Conservation (phyloP, 139 green algal species). For the Chlamydomonas sphaeroides region DNA sequence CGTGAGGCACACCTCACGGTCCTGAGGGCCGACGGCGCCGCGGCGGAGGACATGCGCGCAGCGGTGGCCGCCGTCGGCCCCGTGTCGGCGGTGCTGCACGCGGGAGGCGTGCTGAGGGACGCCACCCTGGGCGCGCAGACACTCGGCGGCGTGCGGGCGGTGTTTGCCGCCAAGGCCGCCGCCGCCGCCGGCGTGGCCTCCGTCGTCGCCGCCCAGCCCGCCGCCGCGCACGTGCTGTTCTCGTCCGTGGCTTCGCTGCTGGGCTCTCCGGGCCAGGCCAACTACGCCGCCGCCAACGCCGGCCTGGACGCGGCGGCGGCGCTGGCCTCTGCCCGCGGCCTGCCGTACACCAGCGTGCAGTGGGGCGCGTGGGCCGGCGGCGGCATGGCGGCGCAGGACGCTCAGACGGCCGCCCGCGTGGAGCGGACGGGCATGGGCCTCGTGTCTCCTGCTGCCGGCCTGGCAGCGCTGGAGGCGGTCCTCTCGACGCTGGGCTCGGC, state of each 20-base stretch:
- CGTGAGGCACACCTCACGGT: constrained; percentile 35
- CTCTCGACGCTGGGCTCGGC: constrained; percentile 27
- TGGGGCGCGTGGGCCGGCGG: constrained; percentile 90
- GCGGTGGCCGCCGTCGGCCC: background rate
- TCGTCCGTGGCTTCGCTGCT: constrained; percentile 84
- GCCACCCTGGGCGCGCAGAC: constrained; percentile 62
- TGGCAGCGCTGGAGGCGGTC: constrained; percentile 58
- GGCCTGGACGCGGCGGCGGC: constrained; percentile 65
- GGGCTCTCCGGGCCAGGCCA: constrained; percentile 83
- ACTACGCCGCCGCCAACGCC: constrained; percentile 86
- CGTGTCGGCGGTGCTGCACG: constrained; percentile 61
- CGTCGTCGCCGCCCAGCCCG: background rate
- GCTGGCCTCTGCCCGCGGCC: constrained; percentile 13
- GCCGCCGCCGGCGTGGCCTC: background rate
- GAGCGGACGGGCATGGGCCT: constrained; percentile 79
- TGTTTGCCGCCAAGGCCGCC: constrained; percentile 38
- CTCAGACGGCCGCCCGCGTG: constrained; percentile 68
- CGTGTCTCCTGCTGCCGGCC: constrained; percentile 47
- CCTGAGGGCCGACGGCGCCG: constrained; percentile 44
- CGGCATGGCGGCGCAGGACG: constrained; percentile 82
- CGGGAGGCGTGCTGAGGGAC: constrained; percentile 73
- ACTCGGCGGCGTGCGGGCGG: constrained; percentile 37
- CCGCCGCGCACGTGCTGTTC: constrained; percentile 71
- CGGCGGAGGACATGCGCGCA: constrained; percentile 23
- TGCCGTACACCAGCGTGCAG: constrained; percentile 72